Percentiles rank a stretch among this genome's conserved stretches.
Conservation (phyloP, 768 basidiomycete species). For the Termitomyces sp. region DNA sequence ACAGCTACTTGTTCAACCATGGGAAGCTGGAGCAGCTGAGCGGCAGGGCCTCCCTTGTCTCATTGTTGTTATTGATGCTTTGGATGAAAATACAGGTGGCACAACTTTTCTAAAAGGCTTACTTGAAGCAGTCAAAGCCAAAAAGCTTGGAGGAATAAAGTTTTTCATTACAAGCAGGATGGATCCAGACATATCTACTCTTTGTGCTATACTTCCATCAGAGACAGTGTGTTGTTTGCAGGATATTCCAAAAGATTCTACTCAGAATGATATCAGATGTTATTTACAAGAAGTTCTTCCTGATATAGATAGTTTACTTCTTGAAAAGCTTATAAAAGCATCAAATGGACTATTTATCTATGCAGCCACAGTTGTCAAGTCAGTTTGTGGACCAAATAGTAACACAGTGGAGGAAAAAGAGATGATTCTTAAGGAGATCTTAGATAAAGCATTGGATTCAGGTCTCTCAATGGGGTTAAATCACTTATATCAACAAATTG, state of each 20-base stretch:
- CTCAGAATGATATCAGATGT: background rate
- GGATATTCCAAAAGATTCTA: background rate
- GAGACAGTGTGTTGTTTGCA: background rate
- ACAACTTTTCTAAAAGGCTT: background rate
- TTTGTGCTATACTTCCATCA: background rate
- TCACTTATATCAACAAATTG: background rate
- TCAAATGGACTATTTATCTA: background rate
- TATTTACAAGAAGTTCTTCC: background rate
- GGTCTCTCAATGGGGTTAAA: background rate
- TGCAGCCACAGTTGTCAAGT: background rate
- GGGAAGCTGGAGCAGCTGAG: background rate
- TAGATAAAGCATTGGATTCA: background rate
- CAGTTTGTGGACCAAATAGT: background rate
- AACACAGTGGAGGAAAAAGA: background rate
- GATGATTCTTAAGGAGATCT: background rate
- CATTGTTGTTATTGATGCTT: background rate
- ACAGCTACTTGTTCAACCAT: background rate
- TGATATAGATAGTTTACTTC: background rate
- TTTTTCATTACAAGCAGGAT: background rate
- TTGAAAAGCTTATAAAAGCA: background rate
- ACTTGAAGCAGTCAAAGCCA: background rate
- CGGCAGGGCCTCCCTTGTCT: background rate
- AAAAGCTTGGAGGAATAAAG: background rate
- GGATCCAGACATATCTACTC: background rate
- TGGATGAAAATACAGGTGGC: background rate